A percentile compares a stretch with the other conserved stretches of the same genome.
Conservation (phyloP, 345 rosid genomes). For the Hibiscus tridactylites region DNA sequence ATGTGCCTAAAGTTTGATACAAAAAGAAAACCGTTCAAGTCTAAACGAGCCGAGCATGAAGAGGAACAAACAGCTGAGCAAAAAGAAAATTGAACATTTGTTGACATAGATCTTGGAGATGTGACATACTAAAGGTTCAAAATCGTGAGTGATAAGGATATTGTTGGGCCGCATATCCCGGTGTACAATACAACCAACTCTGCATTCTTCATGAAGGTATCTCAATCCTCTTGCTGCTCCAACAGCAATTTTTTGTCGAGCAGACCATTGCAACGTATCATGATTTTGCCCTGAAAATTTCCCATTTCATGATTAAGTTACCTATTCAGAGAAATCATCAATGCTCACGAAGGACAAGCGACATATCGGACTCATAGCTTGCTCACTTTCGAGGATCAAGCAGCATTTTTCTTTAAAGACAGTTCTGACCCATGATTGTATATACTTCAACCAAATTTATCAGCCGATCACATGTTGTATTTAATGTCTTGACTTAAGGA, state of each 20-base stretch:
- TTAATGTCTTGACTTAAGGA: not conserved
- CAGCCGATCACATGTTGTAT: not conserved
- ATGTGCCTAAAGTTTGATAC: not conserved
- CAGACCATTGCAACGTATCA: slow-evolving; percentile 71
- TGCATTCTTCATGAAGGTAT: slow-evolving; percentile 98
- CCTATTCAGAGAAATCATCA: not conserved
- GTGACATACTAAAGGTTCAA: slow-evolving; percentile 71
- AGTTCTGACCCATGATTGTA: not conserved
- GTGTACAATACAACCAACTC: slow-evolving; percentile 97
- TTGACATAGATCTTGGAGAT: slow-evolving; percentile 5
- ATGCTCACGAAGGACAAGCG: not conserved
- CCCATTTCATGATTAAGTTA: not conserved
- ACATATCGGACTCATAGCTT: not conserved
- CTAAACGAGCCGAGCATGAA: not conserved
- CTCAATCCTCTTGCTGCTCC: slow-evolving; percentile 98
- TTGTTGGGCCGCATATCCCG: slow-evolving; percentile 96
- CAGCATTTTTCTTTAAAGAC: not conserved
- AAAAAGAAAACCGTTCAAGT: not conserved
- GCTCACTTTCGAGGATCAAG: not conserved
- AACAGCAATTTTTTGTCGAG: slow-evolving; percentile 79
- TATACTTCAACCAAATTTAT: not conserved
- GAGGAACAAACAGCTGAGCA: not conserved
- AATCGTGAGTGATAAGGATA: slow-evolving; percentile 96
- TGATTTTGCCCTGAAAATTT: slow-evolving; percentile 38
- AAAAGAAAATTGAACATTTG: not conserved